A percentile compares a stretch with the other conserved stretches of the same genome.
These are phyloP conservation scores for Inga oerstediana DNA, from an alignment of 306 rosid species.

Conservation along the genomic window DNA sequence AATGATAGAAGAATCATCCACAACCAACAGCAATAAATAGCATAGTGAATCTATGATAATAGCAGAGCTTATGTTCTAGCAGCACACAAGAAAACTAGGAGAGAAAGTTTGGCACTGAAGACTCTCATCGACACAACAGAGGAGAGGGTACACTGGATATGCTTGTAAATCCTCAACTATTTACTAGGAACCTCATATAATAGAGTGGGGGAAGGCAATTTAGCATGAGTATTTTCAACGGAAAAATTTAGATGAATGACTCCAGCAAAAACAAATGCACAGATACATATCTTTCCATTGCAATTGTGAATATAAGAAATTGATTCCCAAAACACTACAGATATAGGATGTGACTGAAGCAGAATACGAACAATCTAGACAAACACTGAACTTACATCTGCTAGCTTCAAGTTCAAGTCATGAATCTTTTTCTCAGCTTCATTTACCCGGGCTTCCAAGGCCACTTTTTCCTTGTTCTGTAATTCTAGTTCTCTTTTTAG, in stretches of 20 bases:
- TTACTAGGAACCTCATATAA: not conserved
- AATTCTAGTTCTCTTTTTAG: constrained; percentile 57
- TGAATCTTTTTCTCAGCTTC: constrained; percentile 59
- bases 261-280: constrained; percentile 10
- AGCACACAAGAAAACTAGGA: not conserved
- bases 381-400: constrained; percentile 55
- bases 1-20: constrained; percentile 10
- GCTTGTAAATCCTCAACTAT: constrained; percentile 3
- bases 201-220: not conserved
- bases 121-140: not conserved
- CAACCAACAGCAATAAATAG: constrained; percentile 21
- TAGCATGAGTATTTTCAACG: constrained; percentile 13
- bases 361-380: constrained; percentile 3
- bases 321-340: constrained; percentile 3
- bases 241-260: constrained; percentile 21
- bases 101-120: not conserved
- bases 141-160: not conserved
- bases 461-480: constrained; percentile 59
- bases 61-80: not conserved
- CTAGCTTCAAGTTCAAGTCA: constrained; percentile 63
- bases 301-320: constrained; percentile 17
- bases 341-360: constrained; percentile 16
- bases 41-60: not conserved
- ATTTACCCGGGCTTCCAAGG: constrained; percentile 63
- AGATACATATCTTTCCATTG: constrained; percentile 1